Conservation (phyloP, 1,284 basidiomycete species). For the Tilletia setariae region DNA sequence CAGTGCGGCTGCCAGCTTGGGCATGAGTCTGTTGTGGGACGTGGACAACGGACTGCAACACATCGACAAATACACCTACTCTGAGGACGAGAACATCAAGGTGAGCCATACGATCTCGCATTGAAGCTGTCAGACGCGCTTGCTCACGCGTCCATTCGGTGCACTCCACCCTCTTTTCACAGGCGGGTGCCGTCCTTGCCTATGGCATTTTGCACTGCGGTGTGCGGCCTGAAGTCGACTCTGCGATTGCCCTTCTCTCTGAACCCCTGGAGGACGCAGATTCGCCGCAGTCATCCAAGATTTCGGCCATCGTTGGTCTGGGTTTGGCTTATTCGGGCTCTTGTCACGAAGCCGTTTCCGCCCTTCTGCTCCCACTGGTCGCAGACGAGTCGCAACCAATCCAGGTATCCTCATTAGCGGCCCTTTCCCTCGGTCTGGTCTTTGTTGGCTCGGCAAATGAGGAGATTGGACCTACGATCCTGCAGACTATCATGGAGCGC, state of each 20-base stretch:
- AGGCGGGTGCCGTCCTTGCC: constrained; percentile 90
- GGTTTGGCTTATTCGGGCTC: constrained; percentile 93
- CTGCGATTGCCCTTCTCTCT: constrained; percentile 82
- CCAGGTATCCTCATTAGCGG: constrained; percentile 82
- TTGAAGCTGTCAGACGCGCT: not conserved
- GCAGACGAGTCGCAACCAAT: constrained; percentile 63
- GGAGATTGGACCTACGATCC: constrained; percentile 81
- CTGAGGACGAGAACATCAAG: constrained; percentile 93
- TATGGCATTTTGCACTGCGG: constrained; percentile 88
- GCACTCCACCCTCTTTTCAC: not conserved
- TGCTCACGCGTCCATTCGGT: constrained; percentile 12
- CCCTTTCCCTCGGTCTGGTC: constrained; percentile 87
- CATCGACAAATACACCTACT: constrained; percentile 97
- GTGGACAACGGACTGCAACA: constrained; percentile 89
- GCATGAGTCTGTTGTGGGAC: constrained; percentile 92
- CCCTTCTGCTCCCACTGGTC: constrained; percentile 47
- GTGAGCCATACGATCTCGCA: constrained; percentile 51
- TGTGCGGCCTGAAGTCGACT: constrained; percentile 88
- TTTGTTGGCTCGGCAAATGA: constrained; percentile 94
- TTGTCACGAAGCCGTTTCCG: constrained; percentile 74
- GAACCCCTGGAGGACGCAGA: constrained; percentile 86
- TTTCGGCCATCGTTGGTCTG: constrained; percentile 69
- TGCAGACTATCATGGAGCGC: constrained; percentile 80
- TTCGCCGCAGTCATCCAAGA: constrained; percentile 72
- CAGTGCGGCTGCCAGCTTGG: constrained; percentile 90